Percentiles rank a stretch among this genome's conserved stretches.
These are phyloP conservation scores for Peniophora sp. DNA, from an alignment of 1,284 basidiomycete genomes.

Conservation along the genomic window DNA sequence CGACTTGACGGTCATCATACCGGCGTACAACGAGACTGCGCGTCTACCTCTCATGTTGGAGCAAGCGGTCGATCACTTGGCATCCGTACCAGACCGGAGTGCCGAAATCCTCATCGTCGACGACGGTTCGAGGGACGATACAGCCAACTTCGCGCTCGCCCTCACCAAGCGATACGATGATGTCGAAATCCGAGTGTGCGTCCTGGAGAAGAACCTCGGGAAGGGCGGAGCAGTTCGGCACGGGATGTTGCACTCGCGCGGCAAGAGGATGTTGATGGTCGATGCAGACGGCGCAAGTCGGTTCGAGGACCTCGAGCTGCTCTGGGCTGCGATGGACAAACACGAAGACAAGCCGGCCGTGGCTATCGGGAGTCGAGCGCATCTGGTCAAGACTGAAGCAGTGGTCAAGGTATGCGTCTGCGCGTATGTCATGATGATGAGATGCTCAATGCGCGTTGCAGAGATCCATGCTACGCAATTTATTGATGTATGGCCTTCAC, in stretches of 20 bases:
- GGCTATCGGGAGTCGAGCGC: slow-evolving; percentile 83
- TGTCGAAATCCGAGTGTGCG: slow-evolving; percentile 66
- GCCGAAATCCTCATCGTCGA: slow-evolving; percentile 86
- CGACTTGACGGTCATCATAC: slow-evolving; percentile 77
- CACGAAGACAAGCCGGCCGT: slow-evolving; percentile 51
- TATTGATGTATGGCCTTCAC: slow-evolving; percentile 90
- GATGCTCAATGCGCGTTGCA: slow-evolving; percentile 20
- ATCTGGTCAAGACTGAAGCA: slow-evolving; percentile 84
- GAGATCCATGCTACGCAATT: slow-evolving; percentile 82
- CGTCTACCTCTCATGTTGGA: slow-evolving; percentile 80
- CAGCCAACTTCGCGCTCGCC: slow-evolving; percentile 55
- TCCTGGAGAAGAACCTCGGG: slow-evolving; percentile 75
- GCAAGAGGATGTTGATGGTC: slow-evolving; percentile 78
- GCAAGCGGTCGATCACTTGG: slow-evolving; percentile 59
- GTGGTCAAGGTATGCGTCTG: slow-evolving; percentile 55
- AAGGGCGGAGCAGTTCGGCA: slow-evolving; percentile 92
- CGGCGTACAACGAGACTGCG: slow-evolving; percentile 83
- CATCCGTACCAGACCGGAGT: slow-evolving; percentile 31
- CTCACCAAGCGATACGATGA: slow-evolving; percentile 50
- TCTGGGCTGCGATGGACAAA: slow-evolving; percentile 70
- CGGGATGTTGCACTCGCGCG: slow-evolving; percentile 78
- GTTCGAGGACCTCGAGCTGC: slow-evolving; percentile 70
- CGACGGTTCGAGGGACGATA: slow-evolving; percentile 81
- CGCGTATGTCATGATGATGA: neutral
- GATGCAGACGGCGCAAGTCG: slow-evolving; percentile 91